Conservation (phyloP, 371 early-diverging fungal species). For the Mucor irregularis region DNA sequence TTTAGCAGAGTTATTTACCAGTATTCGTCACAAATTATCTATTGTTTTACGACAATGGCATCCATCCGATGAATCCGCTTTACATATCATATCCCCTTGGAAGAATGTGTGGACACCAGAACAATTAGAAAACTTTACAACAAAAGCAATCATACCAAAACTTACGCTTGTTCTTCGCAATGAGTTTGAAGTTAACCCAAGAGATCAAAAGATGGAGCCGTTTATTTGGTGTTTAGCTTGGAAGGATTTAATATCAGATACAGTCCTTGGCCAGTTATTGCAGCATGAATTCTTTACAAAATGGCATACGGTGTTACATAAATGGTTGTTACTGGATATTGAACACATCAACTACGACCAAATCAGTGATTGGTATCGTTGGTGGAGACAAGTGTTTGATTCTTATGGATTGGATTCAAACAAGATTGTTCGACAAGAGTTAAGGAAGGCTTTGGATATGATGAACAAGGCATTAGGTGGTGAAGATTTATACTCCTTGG, state of each 20-base stretch:
- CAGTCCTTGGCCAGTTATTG: conserved; percentile 60
- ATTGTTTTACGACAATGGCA: conserved; percentile 67
- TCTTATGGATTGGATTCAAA: conserved; percentile 45
- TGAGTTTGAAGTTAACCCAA: conserved; percentile 76
- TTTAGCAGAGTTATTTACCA: conserved; percentile 57
- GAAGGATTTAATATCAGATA: conserved; percentile 57
- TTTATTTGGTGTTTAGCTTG: conserved; percentile 67
- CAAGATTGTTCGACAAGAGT: conserved; percentile 50
- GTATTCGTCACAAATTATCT: conserved; percentile 66
- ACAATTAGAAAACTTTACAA: conserved; percentile 62
- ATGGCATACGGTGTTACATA: conserved; percentile 63
- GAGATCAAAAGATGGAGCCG: conserved; percentile 63
- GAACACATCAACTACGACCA: conserved; percentile 57
- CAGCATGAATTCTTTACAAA: conserved; percentile 77
- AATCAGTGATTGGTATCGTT: conserved; percentile 74
- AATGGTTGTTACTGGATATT: conserved; percentile 27
- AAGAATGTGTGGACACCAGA: conserved; percentile 61
- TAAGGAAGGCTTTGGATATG: conserved; percentile 71
- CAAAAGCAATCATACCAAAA: conserved; percentile 69
- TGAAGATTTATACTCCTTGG: conserved; percentile 10
- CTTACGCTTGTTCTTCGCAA: conserved; percentile 60
- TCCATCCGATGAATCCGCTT: conserved; percentile 62
- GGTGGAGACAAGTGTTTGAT: conserved; percentile 71
- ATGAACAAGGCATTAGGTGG: conserved; percentile 53
- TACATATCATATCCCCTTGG: conserved; percentile 69